Conservation (phyloP, 139 green algal genomes). For the Chlamydomonas sp. region DNA sequence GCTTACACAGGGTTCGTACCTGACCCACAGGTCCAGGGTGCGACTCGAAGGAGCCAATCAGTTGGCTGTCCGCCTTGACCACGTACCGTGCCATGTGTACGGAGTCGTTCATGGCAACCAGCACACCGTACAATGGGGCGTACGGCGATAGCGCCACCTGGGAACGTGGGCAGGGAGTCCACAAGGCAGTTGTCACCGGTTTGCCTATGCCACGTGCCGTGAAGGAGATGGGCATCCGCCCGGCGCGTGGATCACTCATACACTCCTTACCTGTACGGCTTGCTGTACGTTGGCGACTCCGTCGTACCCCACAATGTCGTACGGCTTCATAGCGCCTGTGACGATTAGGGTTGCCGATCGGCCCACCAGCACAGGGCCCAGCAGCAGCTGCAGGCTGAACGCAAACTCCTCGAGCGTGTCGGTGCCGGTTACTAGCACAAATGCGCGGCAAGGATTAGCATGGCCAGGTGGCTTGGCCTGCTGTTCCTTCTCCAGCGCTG, state of each 20-base stretch:
- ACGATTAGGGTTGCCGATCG: not conserved
- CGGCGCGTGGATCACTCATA: no score
- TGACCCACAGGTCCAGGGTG: conserved; percentile 42
- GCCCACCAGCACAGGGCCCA: not conserved
- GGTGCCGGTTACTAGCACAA: not conserved
- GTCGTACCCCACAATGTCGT: conserved; percentile 41
- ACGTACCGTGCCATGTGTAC: conserved; percentile 44
- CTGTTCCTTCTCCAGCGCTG: not conserved
- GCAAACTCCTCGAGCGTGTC: conserved; percentile 56
- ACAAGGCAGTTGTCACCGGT: no score
- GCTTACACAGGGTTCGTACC: conserved; percentile 4
- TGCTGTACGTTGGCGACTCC: conserved; percentile 43
- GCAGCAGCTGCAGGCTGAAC: conserved; percentile 43
- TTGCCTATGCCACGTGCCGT: no score
- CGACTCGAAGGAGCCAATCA: conserved; percentile 45
- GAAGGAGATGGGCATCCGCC: no score
- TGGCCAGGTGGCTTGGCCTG: not conserved
- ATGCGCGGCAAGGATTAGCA: not conserved
- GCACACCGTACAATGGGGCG: not conserved
- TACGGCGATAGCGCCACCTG: not conserved
- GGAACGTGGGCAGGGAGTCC: no score
- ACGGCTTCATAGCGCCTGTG: conserved; percentile 51
- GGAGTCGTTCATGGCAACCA: conserved; percentile 44
- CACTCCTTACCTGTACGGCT: conserved; percentile 26
- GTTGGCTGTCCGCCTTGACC: conserved; percentile 52